phyloP scores from a whole-genome alignment of 352 stramenopile genomes.

The Globisporangium uncinulatum region DNA sequence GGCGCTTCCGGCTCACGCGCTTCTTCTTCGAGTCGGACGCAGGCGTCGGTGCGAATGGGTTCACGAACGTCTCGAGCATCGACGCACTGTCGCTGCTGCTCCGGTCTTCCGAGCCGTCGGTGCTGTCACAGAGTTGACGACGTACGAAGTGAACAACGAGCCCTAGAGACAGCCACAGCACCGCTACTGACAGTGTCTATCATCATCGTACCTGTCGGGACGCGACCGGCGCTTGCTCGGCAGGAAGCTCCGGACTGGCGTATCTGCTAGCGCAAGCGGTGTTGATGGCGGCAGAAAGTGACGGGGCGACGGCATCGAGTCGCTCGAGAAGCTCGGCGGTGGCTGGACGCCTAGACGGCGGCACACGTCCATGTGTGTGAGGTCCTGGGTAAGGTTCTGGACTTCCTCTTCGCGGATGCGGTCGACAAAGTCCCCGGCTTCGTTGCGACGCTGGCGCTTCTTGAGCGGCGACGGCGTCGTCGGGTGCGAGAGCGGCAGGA shows the following conservation, averaged over 20 bases:
- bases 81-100: conserved; percentile 11
- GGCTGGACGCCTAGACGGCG: conserved; percentile 12
- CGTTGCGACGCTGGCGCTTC: conserved; percentile 51
- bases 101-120: background rate
- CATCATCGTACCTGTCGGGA: conserved; percentile 16
- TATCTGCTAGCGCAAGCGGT: conserved; percentile 18
- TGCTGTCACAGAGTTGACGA: background rate
- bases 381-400: conserved; percentile 65
- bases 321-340: conserved; percentile 43
- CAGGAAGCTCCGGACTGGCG: conserved; percentile 20
- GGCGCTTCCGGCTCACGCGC: conserved; percentile 51
- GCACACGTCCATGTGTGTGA: conserved; percentile 72
- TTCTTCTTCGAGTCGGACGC: conserved; percentile 56
- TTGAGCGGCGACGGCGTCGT: conserved; percentile 80
- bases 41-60: conserved; percentile 58
- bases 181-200: no score
- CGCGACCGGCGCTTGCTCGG: conserved; percentile 21
- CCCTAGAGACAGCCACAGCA: background rate
- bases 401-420: conserved; percentile 54
- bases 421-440: conserved; percentile 16
- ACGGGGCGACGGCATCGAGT: conserved; percentile 36
- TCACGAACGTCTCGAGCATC: conserved; percentile 50
- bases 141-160: no score
- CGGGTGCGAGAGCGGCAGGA: conserved; percentile 75
- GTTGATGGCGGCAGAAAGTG: conserved; percentile 28